Conservation (phyloP, 2,329 filamentous ascomycete genomes). For the Pseudocercospora eumusae region DNA sequence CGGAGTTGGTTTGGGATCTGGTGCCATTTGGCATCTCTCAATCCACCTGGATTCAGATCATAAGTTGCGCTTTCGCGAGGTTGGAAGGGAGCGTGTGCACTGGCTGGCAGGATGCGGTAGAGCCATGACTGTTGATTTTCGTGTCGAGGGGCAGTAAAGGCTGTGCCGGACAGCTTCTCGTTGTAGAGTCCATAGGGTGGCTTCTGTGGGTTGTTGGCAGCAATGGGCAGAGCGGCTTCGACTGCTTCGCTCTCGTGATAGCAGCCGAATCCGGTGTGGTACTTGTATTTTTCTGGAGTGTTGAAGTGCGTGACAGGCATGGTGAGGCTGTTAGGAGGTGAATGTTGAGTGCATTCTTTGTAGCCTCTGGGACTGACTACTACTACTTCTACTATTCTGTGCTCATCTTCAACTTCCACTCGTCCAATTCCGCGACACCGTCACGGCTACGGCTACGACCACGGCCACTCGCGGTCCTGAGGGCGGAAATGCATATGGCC, state of each 20-base stretch:
- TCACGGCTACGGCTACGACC: too few relatives aligned
- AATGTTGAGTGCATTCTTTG: neutral
- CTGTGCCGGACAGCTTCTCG: conserved; percentile 66
- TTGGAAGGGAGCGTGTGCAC: conserved; percentile 60
- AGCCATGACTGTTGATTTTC: conserved; percentile 62
- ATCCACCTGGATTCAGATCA: conserved; percentile 53
- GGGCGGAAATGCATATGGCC: neutral
- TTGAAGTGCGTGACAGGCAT: conserved; percentile 68
- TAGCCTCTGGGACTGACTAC: neutral
- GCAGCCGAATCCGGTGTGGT: conserved; percentile 75
- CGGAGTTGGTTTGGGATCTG: conserved; percentile 79
- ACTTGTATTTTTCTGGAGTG: conserved; percentile 68
- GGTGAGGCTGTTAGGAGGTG: conserved; percentile 24
- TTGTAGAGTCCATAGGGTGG: conserved; percentile 76
- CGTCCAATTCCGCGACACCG: conserved; percentile 4
- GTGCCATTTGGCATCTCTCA: conserved; percentile 51
- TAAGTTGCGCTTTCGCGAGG: conserved; percentile 52
- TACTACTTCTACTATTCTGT: neutral
- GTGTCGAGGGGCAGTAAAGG: conserved; percentile 59
- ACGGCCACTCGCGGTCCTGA: neutral
- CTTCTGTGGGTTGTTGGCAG: conserved; percentile 80
- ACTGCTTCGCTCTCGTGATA: conserved; percentile 82
- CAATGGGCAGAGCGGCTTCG: conserved; percentile 70
- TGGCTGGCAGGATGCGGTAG: conserved; percentile 58
- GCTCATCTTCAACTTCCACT: neutral